A percentile compares a stretch with the other conserved stretches of the same genome.
phyloP scores from a whole-genome alignment of 2,329 filamentous ascomycete species.

The Samsoniella hepiali region DNA sequence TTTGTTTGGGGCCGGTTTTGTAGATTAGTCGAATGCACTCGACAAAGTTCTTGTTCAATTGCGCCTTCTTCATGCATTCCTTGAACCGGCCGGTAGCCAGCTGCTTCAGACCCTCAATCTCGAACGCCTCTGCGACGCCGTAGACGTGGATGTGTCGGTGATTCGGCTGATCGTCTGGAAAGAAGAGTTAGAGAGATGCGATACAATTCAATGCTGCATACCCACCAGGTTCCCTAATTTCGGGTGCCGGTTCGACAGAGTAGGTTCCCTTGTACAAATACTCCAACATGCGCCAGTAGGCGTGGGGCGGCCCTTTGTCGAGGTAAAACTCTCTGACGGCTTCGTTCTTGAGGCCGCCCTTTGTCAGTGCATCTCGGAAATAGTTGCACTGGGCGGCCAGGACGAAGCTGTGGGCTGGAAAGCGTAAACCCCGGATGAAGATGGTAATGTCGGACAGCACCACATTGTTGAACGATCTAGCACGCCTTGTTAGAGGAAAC shows the following conservation, averaged over 20 bases:
- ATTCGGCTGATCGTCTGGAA: background rate
- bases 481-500: background rate
- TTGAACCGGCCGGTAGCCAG: background rate
- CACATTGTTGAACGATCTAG: slow-evolving; percentile 10
- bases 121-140: background rate
- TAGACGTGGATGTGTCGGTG: slow-evolving; percentile 1
- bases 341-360: background rate
- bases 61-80: background rate
- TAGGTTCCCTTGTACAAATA: slow-evolving; percentile 6
- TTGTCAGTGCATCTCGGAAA: background rate
- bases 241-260: background rate
- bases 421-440: background rate
- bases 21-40: background rate
- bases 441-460: slow-evolving; percentile 2
- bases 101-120: background rate
- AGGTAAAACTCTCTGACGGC: background rate
- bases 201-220: too few relatives aligned
- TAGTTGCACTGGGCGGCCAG: background rate
- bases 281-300: slow-evolving; percentile 14
- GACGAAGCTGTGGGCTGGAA: slow-evolving; percentile 10
- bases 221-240: background rate
- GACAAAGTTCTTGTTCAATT: background rate
- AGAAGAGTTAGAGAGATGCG: background rate
- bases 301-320: background rate
- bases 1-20: background rate